Evolutionary conservation across 106 monocot species (phyloP).

Genomic region (Dendrobium officinale): DNA sequence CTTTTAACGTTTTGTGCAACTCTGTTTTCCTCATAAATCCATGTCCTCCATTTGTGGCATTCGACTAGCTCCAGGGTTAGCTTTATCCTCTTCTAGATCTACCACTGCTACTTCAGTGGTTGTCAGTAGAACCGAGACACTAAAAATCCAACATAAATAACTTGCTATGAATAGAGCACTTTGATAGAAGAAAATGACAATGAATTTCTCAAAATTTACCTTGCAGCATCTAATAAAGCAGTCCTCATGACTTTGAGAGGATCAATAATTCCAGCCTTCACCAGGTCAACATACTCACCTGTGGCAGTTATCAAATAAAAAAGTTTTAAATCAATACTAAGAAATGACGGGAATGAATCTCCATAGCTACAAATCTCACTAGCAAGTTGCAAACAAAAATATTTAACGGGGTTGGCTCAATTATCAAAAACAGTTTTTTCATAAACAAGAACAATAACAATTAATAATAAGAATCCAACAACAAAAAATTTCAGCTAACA

Average conservation of each 20-base stretch:
- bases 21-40: slow-evolving; percentile 11
- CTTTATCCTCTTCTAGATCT: slow-evolving; percentile 20
- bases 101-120: slow-evolving; percentile 48
- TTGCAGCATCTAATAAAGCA: slow-evolving; percentile 39
- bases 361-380: not conserved
- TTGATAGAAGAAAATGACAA: not conserved
- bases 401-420: too few relatives aligned
- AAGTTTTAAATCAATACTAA: not conserved
- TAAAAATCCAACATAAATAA: slow-evolving; percentile 10
- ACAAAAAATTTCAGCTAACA: too few relatives aligned
- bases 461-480: too few relatives aligned
- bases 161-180: not conserved
- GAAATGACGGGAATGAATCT: not conserved
- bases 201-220: slow-evolving; percentile 12
- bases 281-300: slow-evolving; percentile 53
- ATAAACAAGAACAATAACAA: too few relatives aligned
- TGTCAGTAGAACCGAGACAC: slow-evolving; percentile 44
- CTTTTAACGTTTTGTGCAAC: not conserved
- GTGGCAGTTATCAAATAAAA: not conserved
- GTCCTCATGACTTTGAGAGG: slow-evolving; percentile 45
- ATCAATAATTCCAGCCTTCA: slow-evolving; percentile 45
- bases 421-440: too few relatives aligned
- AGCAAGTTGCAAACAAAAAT: too few relatives aligned
- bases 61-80: slow-evolving; percentile 5
- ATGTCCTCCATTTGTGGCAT: slow-evolving; percentile 45